phyloP scores from a whole-genome alignment of 495 filamentous ascomycete genomes.

The Lasiosphaeriaceae sp. region DNA sequence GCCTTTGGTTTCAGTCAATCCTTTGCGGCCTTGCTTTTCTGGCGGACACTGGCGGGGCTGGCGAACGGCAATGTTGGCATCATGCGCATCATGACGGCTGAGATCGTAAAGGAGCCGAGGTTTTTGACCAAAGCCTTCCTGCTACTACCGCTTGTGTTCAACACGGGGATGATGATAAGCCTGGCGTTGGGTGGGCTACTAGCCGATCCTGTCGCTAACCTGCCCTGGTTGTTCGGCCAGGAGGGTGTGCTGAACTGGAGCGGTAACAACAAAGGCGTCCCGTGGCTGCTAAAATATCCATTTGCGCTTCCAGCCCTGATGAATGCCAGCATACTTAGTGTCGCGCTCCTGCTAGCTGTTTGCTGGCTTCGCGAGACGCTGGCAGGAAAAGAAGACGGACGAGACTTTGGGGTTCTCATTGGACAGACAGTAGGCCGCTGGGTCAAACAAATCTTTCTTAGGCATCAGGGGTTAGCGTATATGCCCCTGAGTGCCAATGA shows the following conservation, averaged over 20 bases:
- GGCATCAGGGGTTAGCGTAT: not conserved
- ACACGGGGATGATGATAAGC: conserved; percentile 61
- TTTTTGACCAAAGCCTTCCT: conserved; percentile 75
- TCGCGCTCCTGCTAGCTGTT: not conserved
- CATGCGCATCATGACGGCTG: conserved; percentile 75
- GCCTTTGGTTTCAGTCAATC: conserved; percentile 70
- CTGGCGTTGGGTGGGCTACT: conserved; percentile 60
- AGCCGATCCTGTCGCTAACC: conserved; percentile 64
- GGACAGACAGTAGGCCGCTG: not conserved
- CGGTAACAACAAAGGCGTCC: conserved; percentile 25
- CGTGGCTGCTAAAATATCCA: conserved; percentile 15
- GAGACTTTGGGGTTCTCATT: conserved; percentile 1
- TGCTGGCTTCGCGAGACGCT: conserved; percentile 9
- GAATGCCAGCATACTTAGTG: not conserved
- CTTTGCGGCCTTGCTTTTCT: conserved; percentile 64
- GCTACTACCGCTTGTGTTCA: conserved; percentile 78
- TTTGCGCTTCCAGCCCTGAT: conserved; percentile 9
- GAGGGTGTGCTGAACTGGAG: conserved; percentile 31
- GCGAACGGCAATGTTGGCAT: conserved; percentile 79
- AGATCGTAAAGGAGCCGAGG: conserved; percentile 59
- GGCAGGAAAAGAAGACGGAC: not conserved
- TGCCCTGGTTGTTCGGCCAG: conserved; percentile 63
- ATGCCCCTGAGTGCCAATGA: not conserved
- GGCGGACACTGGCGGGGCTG: conserved; percentile 63
- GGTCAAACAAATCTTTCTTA: not conserved